phyloP scores from a whole-genome alignment of 148 eudicot species.

The Euryodendron excelsum region DNA sequence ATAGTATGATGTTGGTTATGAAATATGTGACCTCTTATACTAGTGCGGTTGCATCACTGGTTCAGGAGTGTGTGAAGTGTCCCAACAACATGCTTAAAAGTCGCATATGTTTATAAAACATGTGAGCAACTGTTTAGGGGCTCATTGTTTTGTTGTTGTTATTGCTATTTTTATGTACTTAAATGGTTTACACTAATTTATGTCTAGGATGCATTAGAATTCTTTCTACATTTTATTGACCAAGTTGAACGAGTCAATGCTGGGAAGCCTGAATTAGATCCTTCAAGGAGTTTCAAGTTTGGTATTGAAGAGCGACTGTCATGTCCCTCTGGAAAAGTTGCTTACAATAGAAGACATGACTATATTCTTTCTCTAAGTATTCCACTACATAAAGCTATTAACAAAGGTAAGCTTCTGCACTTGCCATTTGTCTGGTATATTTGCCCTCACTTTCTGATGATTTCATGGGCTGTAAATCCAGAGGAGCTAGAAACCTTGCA shows the following conservation, averaged over 20 bases:
- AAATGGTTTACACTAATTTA: conserved; percentile 7
- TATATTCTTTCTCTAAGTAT: conserved; percentile 82
- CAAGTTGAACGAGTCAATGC: conserved; percentile 86
- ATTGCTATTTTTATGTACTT: not conserved
- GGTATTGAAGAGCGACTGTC: conserved; percentile 91
- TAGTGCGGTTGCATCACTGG: not conserved
- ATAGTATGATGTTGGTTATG: not conserved
- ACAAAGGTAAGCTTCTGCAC: conserved; percentile 53
- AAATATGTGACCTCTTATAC: not conserved
- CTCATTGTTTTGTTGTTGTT: not conserved
- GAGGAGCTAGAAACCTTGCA: conserved; percentile 70
- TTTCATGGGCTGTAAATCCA: conserved; percentile 30
- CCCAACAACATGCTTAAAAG: too few species aligned
- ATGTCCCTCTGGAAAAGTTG: conserved; percentile 93
- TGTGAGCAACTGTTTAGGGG: not conserved
- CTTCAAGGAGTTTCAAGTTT: conserved; percentile 87
- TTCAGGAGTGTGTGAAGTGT: not conserved
- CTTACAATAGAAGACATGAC: conserved; percentile 76
- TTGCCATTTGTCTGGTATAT: conserved; percentile 1
- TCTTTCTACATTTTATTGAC: conserved; percentile 89
- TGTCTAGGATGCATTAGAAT: conserved; percentile 90
- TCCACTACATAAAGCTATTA: conserved; percentile 75
- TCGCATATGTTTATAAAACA: not conserved
- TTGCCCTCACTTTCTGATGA: conserved; percentile 6
- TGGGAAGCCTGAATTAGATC: conserved; percentile 66